These are phyloP conservation scores for Ascochyta koolunga DNA, from an alignment of 2,329 filamentous ascomycete species.

Conservation along the genomic window DNA sequence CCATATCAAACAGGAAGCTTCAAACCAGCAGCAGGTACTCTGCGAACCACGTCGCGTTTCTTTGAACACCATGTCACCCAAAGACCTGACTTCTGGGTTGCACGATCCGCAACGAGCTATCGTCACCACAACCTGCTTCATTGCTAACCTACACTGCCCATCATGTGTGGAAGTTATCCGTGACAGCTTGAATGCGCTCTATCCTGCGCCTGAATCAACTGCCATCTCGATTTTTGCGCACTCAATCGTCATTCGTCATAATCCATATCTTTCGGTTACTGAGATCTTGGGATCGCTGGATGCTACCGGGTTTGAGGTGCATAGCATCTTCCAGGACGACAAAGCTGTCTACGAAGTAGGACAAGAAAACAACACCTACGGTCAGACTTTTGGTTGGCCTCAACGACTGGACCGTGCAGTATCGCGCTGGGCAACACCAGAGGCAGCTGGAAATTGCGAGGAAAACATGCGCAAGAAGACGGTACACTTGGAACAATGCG, in stretches of 20 bases:
- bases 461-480: constrained; percentile 40
- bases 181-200: constrained; percentile 58
- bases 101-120: constrained; percentile 21
- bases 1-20: not conserved
- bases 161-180: constrained; percentile 74
- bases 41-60: constrained; percentile 6
- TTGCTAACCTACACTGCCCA: constrained; percentile 79
- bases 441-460: constrained; percentile 12
- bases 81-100: constrained; percentile 14
- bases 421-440: constrained; percentile 30
- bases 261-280: constrained; percentile 49
- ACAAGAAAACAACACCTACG: constrained; percentile 20
- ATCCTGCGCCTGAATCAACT: constrained; percentile 61
- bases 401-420: constrained; percentile 46
- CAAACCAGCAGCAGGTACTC: constrained; percentile 24
- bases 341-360: constrained; percentile 19
- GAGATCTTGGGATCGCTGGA: constrained; percentile 57
- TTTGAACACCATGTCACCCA: constrained; percentile 23
- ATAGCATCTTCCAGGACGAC: constrained; percentile 52
- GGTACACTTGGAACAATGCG: constrained; percentile 42
- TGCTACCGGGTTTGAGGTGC: constrained; percentile 65
- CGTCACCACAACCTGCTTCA: constrained; percentile 63
- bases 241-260: constrained; percentile 67
- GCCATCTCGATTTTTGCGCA: constrained; percentile 75
- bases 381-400: constrained; percentile 37